Base-by-base conservation (phyloP, 768 basidiomycete genomes). In the Fistulinella prunicolor region DNA sequence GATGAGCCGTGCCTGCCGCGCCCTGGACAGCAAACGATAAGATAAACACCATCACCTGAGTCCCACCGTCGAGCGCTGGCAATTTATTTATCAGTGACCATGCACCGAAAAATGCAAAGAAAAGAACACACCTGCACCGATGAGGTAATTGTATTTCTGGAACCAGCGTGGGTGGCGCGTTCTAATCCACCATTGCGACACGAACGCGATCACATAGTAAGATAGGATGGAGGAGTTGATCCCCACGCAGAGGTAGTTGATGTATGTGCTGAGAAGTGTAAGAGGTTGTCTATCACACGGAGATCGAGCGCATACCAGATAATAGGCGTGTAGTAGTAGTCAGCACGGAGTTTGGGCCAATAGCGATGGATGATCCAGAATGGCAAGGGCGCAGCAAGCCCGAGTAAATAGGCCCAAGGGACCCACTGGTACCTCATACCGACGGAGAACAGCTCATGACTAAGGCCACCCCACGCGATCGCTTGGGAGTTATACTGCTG, bases 11-110 rank as follows among this genome's bases (percentile, higher is more conserved):
- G 10, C 80, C 79, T 6, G 73, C 67, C 6, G 73, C 79, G 10
- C 81, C 81, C 46, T 74, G 73, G 0, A 81, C 76, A 0, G 77
- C 68, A 47, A 71, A 73, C 0, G 79, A 76, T 13, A 76, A 60
- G 21, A 81, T 70, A 55, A 80, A 78, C 16, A 78, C 72, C 76
- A 81, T 79, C 22, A 81, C 77, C 59, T 80, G 70, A 1, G 65
- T 63, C 9, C 70, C 73, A 20, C 69, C 66, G 34, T 72, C 68
- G 14, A 76, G 70, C 14, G 61, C 67, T 58, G 49, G 50, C 29
- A 19, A 8, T 21, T 13, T 16, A 3, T 4, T 38, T 12, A 20
- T 58, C 26, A 17, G 29, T 28, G 13, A 28, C 3, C 2, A 17
- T 17, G 9, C 13, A n/a, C 16, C 10, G 2, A 28, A 22, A 13